These are phyloP conservation scores for Diplodia scrobiculata DNA, from an alignment of 2,329 filamentous ascomycete species.

Conservation along the genomic window DNA sequence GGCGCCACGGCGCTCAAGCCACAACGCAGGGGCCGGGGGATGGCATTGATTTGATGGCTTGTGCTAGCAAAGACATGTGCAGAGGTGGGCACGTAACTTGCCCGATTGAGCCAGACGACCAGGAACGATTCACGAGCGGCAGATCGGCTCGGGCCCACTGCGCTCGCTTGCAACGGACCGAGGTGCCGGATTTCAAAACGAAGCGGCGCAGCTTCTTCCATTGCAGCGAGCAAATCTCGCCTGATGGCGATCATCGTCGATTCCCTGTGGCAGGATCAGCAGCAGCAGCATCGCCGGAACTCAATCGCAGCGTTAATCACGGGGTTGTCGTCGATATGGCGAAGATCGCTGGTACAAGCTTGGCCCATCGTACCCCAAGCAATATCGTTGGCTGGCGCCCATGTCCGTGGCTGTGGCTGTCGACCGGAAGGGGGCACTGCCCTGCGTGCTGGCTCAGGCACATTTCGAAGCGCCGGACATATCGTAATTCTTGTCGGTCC, in stretches of 20 bases:
- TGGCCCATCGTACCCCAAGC: not conserved
- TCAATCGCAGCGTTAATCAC: not conserved
- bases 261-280: not conserved
- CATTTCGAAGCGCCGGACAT: not conserved
- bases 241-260: slow-evolving; percentile 7
- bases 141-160: not conserved
- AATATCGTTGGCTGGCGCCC: not conserved
- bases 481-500: slow-evolving; percentile 20
- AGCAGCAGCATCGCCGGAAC: not conserved
- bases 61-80: not conserved
- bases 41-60: not conserved
- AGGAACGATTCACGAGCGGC: not conserved
- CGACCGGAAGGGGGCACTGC: no score
- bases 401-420: no score
- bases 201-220: not conserved
- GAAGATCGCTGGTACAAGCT: not conserved
- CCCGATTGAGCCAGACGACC: not conserved
- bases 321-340: not conserved
- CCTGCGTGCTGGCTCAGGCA: not conserved
- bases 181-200: not conserved
- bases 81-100: not conserved
- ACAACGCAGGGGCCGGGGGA: not conserved
- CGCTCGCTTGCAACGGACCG: not conserved
- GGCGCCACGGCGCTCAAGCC: not conserved
- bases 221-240: not conserved